Percentiles rank a stretch among this genome's conserved stretches.
These are phyloP conservation scores for Paraphaeosphaeria sporulosa DNA, from an alignment of 2,329 filamentous ascomycete species.

Conservation along the genomic window DNA sequence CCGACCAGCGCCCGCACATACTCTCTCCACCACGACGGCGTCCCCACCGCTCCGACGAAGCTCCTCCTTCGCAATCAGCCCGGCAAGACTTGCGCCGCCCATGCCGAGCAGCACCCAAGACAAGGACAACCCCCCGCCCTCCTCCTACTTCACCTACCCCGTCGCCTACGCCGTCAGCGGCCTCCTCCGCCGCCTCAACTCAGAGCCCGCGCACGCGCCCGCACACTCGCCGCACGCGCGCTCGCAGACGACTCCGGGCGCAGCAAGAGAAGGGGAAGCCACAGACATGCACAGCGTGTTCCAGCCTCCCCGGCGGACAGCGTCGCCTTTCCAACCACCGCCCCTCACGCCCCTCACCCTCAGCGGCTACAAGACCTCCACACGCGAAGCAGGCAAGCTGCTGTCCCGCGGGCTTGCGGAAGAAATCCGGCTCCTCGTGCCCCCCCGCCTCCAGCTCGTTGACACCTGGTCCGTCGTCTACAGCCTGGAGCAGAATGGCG, in stretches of 20 bases:
- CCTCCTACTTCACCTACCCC: constrained; percentile 59
- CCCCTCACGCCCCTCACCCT: constrained; percentile 83
- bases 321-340: constrained; percentile 85
- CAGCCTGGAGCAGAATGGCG: constrained; percentile 90
- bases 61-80: constrained; percentile 11
- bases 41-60: constrained; percentile 3
- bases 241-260: constrained; percentile 14
- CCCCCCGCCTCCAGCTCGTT: constrained; percentile 83
- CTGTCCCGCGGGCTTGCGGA: constrained; percentile 80
- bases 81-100: constrained; percentile 19
- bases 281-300: constrained; percentile 66
- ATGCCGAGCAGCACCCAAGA: constrained; percentile 36
- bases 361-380: constrained; percentile 69
- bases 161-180: constrained; percentile 58
- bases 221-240: constrained; percentile 19
- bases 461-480: constrained; percentile 89
- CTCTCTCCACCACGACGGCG: constrained; percentile 12
- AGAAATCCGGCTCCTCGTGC: constrained; percentile 89
- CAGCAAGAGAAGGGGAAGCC: constrained; percentile 39
- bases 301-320: constrained; percentile 66
- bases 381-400: constrained; percentile 67
- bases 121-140: constrained; percentile 27
- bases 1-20: constrained; percentile 6
- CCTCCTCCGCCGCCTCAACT: constrained; percentile 56
- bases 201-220: constrained; percentile 45